phyloP scores from a whole-genome alignment of 2,329 filamentous ascomycete genomes.

The Didymella segeticola region DNA sequence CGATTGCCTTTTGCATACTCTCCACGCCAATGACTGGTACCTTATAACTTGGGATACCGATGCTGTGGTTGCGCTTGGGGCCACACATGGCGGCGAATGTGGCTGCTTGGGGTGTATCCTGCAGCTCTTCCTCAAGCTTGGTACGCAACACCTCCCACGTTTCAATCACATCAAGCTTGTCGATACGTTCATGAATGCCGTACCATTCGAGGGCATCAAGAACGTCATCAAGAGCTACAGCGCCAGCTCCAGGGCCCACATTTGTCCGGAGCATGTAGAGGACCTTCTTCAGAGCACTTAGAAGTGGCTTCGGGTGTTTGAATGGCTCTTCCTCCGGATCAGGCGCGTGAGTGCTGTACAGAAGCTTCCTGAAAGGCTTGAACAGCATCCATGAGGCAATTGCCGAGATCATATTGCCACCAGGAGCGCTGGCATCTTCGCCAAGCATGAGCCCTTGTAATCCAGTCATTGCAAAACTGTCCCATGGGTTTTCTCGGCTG shows the following conservation, averaged over 20 bases:
- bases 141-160: conserved; percentile 62
- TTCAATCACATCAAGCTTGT: conserved; percentile 60
- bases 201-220: conserved; percentile 51
- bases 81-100: conserved; percentile 58
- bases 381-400: conserved; percentile 66
- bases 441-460: conserved; percentile 56
- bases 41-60: conserved; percentile 46
- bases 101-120: conserved; percentile 51
- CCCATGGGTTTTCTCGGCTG: conserved; percentile 62
- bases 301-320: conserved; percentile 58
- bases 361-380: conserved; percentile 63
- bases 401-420: conserved; percentile 58
- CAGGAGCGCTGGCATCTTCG: conserved; percentile 41
- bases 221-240: conserved; percentile 46
- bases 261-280: conserved; percentile 57
- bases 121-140: conserved; percentile 60
- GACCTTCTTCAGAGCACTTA: conserved; percentile 59
- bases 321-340: conserved; percentile 55
- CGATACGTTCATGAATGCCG: conserved; percentile 45
- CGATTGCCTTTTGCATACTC: conserved; percentile 53
- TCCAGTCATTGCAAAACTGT: conserved; percentile 64
- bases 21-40: conserved; percentile 44
- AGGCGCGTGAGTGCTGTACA: conserved; percentile 59
- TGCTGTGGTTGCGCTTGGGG: conserved; percentile 37
- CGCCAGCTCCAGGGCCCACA: conserved; percentile 46